Conservation (phyloP, 2,329 filamentous ascomycete genomes). For the Arachnopeziza araneosa region DNA sequence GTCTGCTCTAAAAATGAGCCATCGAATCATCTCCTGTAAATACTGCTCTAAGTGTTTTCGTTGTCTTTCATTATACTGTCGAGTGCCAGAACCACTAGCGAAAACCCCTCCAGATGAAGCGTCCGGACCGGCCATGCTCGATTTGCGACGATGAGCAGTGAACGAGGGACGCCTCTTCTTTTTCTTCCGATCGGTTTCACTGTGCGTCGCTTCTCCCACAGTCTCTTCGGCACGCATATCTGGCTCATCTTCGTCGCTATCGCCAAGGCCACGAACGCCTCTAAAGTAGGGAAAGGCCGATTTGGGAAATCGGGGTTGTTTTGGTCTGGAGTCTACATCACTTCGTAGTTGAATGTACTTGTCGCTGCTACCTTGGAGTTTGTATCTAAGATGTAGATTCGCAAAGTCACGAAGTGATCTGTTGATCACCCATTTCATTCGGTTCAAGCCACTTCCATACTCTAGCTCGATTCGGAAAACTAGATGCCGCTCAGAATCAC, state of each 20-base stretch:
- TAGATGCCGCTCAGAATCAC: constrained; percentile 62
- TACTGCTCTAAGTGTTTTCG: constrained; percentile 84
- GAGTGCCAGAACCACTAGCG: constrained; percentile 39
- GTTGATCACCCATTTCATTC: constrained; percentile 95
- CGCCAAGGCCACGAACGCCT: constrained; percentile 69
- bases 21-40: constrained; percentile 87
- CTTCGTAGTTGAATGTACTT: constrained; percentile 68
- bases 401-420: constrained; percentile 84
- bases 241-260: constrained; percentile 64
- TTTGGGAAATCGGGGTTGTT: constrained; percentile 84
- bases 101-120: constrained; percentile 25
- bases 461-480: constrained; percentile 90
- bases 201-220: constrained; percentile 59
- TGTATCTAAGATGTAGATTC: constrained; percentile 91
- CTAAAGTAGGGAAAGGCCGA: constrained; percentile 87
- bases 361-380: constrained; percentile 76
- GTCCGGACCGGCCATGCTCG: constrained; percentile 37
- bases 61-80: constrained; percentile 69
- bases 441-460: constrained; percentile 89
- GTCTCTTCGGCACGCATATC: constrained; percentile 39
- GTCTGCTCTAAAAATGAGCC: constrained; percentile 93
- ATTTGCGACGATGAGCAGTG: constrained; percentile 39
- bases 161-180: constrained; percentile 48
- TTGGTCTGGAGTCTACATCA: constrained; percentile 62
- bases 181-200: constrained; percentile 57